These are phyloP conservation scores for Suillus americanus DNA, from an alignment of 768 basidiomycete species.

Conservation along the genomic window DNA sequence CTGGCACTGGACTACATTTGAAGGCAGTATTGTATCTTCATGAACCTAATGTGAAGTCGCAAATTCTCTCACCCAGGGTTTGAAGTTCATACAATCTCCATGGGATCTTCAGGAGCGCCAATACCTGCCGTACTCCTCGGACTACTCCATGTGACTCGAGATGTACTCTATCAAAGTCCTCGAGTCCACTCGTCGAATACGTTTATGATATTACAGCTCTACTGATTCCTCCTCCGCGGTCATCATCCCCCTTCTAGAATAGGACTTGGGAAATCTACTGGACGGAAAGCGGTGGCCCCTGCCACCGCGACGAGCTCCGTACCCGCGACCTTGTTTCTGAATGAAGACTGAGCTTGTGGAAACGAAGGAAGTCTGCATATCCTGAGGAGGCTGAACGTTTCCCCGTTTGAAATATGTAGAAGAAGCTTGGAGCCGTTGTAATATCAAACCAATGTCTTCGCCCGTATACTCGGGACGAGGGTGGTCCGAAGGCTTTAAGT, in stretches of 20 bases:
- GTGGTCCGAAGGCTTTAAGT: conserved; percentile 36
- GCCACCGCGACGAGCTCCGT: conserved; percentile 18
- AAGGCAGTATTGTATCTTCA: neutral
- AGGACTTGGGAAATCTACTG: neutral
- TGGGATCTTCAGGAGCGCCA: conserved; percentile 6
- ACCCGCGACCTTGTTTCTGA: conserved; percentile 19
- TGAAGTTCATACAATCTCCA: neutral
- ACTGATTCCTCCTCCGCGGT: neutral
- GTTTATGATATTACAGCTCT: neutral
- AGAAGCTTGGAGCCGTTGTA: conserved; percentile 45
- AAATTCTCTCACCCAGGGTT: neutral
- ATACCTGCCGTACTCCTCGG: neutral
- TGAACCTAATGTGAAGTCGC: neutral
- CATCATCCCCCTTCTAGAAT: neutral
- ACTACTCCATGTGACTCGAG: neutral
- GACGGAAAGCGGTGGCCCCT: conserved; percentile 4
- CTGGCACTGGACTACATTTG: neutral
- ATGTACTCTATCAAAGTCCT: neutral
- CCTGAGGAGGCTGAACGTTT: conserved; percentile 11
- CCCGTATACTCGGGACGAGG: conserved; percentile 47
- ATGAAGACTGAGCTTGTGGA: conserved; percentile 12
- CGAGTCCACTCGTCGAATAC: neutral
- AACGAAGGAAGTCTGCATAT: conserved; percentile 11
- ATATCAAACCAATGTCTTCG: conserved; percentile 50
- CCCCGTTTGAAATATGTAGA: conserved; percentile 17